These are phyloP conservation scores for Thraustochytrium striatum DNA, from an alignment of 352 stramenopile genomes.

Conservation along the genomic window DNA sequence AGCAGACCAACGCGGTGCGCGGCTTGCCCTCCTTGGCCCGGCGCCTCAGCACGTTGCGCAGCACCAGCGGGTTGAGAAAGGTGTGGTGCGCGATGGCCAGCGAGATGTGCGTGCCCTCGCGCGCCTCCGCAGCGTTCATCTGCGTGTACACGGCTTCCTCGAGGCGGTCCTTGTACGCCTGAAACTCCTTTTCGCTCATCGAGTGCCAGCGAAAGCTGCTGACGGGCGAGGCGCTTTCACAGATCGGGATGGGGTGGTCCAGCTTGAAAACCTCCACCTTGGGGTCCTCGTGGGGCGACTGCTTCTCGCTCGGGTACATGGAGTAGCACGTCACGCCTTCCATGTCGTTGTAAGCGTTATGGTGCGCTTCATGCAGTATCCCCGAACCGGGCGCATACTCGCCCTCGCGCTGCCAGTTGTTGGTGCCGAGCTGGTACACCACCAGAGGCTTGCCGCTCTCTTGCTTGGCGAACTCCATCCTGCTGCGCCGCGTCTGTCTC, in stretches of 20 bases:
- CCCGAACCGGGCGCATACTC: slow-evolving; percentile 20
- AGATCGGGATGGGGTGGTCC: slow-evolving; percentile 34
- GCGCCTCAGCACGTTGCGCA: not conserved
- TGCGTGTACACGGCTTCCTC: slow-evolving; percentile 34
- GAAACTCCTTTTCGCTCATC: slow-evolving; percentile 31
- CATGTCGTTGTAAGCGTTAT: slow-evolving; percentile 26
- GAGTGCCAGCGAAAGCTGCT: slow-evolving; percentile 32
- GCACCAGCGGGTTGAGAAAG: slow-evolving; percentile 41
- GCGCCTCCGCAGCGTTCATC: slow-evolving; percentile 30
- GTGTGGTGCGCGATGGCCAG: slow-evolving; percentile 41
- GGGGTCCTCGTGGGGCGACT: slow-evolving; percentile 17
- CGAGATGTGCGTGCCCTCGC: slow-evolving; percentile 26
- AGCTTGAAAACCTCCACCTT: slow-evolving; percentile 42
- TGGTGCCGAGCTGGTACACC: slow-evolving; percentile 36
- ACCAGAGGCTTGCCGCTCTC: slow-evolving; percentile 33
- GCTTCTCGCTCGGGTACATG: slow-evolving; percentile 34
- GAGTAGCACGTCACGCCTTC: slow-evolving; percentile 24
- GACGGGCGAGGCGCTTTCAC: slow-evolving; percentile 11
- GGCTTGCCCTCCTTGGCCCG: slow-evolving; percentile 23
- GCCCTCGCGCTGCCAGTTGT: slow-evolving; percentile 44
- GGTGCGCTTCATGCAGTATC: slow-evolving; percentile 43
- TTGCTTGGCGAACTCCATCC: too few species aligned
- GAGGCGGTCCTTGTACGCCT: slow-evolving; percentile 11
- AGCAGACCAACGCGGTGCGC: slow-evolving; percentile 18
- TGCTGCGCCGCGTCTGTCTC: too few species aligned